Evolutionary conservation across 2,329 filamentous ascomycete species (phyloP).

Genomic region (Curvularia lunata): DNA sequence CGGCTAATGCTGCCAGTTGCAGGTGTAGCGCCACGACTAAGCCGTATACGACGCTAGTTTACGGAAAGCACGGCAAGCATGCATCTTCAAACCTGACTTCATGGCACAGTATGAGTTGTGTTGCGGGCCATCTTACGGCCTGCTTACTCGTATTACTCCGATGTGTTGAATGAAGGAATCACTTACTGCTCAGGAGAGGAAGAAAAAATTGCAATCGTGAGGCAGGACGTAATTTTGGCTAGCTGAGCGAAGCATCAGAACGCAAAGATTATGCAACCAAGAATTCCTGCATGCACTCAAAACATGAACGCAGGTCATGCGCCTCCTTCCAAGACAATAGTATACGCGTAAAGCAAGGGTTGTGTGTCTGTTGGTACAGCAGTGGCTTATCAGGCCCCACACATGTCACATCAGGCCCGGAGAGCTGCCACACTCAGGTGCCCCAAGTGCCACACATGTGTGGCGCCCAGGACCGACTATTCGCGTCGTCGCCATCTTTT

Average conservation of each 20-base stretch:
- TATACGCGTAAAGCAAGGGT: constrained; percentile 26
- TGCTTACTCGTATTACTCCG: background rate
- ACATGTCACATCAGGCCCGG: constrained; percentile 7
- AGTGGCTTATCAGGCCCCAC: constrained; percentile 19
- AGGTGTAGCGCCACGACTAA: constrained; percentile 22
- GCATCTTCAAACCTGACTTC: constrained; percentile 17
- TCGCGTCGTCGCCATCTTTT: constrained; percentile 2
- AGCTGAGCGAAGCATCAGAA: background rate
- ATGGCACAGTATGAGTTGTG: constrained; percentile 4
- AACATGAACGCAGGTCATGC: constrained; percentile 19
- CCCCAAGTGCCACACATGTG: constrained; percentile 22
- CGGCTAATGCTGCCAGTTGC: constrained; percentile 9
- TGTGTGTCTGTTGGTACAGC: constrained; percentile 16
- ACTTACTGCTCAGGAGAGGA: background rate
- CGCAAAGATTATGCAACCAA: background rate
- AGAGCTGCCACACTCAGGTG: constrained; percentile 3
- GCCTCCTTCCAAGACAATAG: constrained; percentile 29
- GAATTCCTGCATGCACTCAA: background rate
- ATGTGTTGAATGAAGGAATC: background rate
- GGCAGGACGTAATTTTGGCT: background rate
- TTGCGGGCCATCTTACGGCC: background rate
- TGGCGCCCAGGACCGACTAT: constrained; percentile 19
- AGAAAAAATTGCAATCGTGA: background rate
- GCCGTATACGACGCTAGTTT: background rate
- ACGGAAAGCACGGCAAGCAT: constrained; percentile 24